A percentile compares a stretch with the other conserved stretches of the same genome.
Evolutionary conservation across 2,329 filamentous ascomycete genomes (phyloP).

Genomic region (Ophiostoma pallidulum): DNA sequence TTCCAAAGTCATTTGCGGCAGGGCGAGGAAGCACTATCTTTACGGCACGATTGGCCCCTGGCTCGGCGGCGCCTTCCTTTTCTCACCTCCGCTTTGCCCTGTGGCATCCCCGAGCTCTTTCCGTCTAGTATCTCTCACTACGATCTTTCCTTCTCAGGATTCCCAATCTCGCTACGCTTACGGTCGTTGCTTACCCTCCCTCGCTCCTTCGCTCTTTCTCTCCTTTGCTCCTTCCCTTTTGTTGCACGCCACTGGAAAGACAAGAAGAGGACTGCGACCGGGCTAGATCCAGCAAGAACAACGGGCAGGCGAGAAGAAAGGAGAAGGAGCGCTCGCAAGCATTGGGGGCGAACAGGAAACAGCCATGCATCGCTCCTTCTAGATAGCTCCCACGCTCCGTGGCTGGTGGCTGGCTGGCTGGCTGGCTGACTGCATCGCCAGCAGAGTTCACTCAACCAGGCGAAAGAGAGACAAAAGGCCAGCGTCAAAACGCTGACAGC

Average conservation of each 20-base stretch:
- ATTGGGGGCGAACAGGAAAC: not conserved
- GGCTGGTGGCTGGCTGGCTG: too few relatives aligned
- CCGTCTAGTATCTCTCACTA: not conserved
- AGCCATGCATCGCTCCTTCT: not conserved
- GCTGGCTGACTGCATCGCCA: too few relatives aligned
- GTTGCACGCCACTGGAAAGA: not conserved
- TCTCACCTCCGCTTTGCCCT: not conserved
- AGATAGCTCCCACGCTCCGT: not conserved
- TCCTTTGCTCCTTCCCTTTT: not conserved
- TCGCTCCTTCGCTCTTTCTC: not conserved
- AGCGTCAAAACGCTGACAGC: not conserved
- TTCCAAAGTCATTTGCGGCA: too few relatives aligned
- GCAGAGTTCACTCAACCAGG: too few relatives aligned
- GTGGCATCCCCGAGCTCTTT: not conserved
- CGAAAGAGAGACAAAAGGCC: not conserved
- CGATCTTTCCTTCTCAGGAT: not conserved
- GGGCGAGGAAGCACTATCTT: not conserved
- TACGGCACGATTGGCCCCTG: not conserved
- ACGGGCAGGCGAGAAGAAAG: not conserved
- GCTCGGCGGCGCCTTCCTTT: constrained; percentile 3
- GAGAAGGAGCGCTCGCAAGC: not conserved
- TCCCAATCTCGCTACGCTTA: too few relatives aligned
- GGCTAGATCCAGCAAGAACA: constrained; percentile 1
- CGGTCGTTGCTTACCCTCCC: too few relatives aligned
- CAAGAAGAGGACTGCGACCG: not conserved